These are phyloP conservation scores for Oropetium thomaeum DNA, from an alignment of 176 grass and related monocot genomes.

Conservation along the genomic window DNA sequence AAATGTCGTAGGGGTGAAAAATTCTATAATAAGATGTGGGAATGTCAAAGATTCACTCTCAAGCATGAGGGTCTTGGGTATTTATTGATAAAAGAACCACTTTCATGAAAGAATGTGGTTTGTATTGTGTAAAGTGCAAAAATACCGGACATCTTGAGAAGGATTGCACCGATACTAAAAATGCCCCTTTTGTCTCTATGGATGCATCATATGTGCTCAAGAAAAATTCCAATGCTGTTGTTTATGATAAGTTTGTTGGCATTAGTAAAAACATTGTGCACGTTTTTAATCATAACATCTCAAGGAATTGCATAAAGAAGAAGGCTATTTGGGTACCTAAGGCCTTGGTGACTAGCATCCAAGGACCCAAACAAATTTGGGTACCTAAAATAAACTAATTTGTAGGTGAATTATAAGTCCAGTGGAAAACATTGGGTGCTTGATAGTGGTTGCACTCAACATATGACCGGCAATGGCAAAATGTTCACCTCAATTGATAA, in stretches of 20 bases:
- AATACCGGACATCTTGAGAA: no score
- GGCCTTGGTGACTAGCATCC: background rate
- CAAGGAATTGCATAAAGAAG: background rate
- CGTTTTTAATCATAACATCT: background rate
- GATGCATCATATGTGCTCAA: no score
- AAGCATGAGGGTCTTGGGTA: background rate
- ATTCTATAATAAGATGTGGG: background rate
- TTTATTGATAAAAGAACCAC: background rate
- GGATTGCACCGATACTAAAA: no score
- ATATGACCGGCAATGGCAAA: background rate
- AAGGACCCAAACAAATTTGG: background rate
- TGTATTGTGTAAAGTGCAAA: no score
- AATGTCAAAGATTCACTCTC: background rate
- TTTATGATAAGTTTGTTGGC: background rate
- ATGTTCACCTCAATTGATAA: background rate
- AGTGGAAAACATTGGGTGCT: no score
- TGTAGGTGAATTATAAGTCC: no score
- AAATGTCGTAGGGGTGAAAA: background rate
- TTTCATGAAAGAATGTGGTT: background rate
- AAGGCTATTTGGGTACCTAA: background rate
- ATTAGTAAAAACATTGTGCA: no score
- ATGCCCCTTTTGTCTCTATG: no score
- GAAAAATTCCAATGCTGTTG: no score
- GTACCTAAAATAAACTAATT: no score
- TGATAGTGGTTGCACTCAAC: no score